Percentiles rank a stretch among this genome's conserved stretches.
Conservation (phyloP, 306 rosid genomes). For the Phaseolus lunatus region DNA sequence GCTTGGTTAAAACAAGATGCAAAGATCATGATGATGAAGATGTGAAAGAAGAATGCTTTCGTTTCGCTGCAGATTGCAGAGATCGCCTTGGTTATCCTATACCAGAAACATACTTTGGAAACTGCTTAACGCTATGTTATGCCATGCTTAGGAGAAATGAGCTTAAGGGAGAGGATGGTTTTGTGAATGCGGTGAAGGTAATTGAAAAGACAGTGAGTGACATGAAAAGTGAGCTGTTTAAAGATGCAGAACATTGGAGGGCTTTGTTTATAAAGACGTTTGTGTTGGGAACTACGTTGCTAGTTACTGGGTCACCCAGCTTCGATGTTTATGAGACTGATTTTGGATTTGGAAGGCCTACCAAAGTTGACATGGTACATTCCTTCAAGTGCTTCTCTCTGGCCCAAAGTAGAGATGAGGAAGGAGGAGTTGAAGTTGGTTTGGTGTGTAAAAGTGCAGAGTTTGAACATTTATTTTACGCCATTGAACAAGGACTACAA, state of each 20-base stretch:
- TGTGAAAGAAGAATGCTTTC: constrained; percentile 33
- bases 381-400: constrained; percentile 44
- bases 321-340: constrained; percentile 50
- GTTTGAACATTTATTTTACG: constrained; percentile 13
- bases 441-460: constrained; percentile 15
- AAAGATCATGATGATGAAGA: constrained; percentile 3
- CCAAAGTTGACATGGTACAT: constrained; percentile 55
- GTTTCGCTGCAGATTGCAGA: constrained; percentile 51
- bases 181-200: constrained; percentile 43
- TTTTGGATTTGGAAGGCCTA: constrained; percentile 57
- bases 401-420: constrained; percentile 44
- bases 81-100: constrained; percentile 38
- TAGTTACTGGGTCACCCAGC: constrained; percentile 47
- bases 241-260: constrained; percentile 40
- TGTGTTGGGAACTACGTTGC: constrained; percentile 34
- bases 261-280: constrained; percentile 27
- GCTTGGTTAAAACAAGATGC: constrained; percentile 41
- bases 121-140: constrained; percentile 42
- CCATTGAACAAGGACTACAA: constrained; percentile 27
- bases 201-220: constrained; percentile 33
- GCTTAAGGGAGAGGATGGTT: constrained; percentile 44
- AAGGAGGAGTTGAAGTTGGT: constrained; percentile 54
- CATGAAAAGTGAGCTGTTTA: constrained; percentile 39
- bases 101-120: constrained; percentile 48
- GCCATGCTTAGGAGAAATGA: constrained; percentile 44